Conservation (phyloP, 371 early-diverging fungal species). For the Apophysomyces sp. region DNA sequence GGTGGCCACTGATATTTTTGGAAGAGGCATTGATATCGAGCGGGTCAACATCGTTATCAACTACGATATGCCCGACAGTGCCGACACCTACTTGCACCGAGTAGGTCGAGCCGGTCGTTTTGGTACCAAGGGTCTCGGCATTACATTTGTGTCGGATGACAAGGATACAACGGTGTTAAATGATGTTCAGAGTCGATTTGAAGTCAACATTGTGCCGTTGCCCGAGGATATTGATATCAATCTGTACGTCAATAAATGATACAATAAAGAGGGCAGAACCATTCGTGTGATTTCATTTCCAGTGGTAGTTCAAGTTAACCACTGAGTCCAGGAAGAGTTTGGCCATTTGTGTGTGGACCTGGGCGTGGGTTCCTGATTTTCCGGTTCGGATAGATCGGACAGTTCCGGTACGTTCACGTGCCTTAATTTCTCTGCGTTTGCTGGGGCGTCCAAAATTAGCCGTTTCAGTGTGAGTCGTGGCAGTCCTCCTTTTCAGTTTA, state of each 20-base stretch:
- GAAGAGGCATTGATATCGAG: constrained; percentile 99
- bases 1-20: constrained; percentile 98
- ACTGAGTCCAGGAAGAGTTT: too few species aligned
- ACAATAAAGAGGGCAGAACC: too few species aligned
- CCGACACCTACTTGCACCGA: constrained; percentile 96
- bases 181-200: constrained; percentile 94
- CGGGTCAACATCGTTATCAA: constrained; percentile 99
- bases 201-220: constrained; percentile 89
- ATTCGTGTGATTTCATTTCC: too few species aligned
- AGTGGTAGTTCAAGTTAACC: too few species aligned
- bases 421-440: neutral
- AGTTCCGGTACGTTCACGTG: neutral
- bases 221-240: constrained; percentile 87
- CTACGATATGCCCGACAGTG: constrained; percentile 96
- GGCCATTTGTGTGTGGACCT: too few species aligned
- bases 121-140: constrained; percentile 98
- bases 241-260: constrained; percentile 52
- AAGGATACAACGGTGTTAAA: constrained; percentile 84
- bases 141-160: constrained; percentile 94
- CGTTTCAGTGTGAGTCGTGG: neutral
- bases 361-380: too few species aligned
- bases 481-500: constrained; percentile 5
- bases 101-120: constrained; percentile 99
- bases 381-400: neutral
- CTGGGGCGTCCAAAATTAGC: neutral